Evolutionary conservation across 768 basidiomycete genomes (phyloP), one percentile per base, ranked within the genome.

Genomic region (Royoungia palumana): DNA sequence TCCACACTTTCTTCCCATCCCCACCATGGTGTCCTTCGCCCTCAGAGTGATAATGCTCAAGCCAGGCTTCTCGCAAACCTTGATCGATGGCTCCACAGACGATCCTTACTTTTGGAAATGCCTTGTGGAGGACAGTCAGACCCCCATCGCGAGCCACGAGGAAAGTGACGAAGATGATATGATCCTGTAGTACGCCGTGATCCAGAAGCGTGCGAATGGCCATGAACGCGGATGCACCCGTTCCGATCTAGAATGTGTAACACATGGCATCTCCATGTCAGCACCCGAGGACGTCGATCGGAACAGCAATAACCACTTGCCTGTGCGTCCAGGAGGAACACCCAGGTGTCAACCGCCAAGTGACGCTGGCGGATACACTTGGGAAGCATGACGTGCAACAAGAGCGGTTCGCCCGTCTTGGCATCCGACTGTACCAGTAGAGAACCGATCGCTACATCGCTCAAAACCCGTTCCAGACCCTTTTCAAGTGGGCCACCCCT

Each of bases 151-250:
- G 78, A 7, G 93, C 87, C 41, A 95, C 86, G 9, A 97, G 75
- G 70, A 95, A 92, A 0, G 92, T 86, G 13, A 94, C 81, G 61
- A 94, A 94, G 48, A 96, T 82, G 56, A 96, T 94, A 58, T 80
- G 83, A 51, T 87, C 82, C 65, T 93, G 81, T 47, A 66, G 78
- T 16, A 95, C 84, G 12, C 95, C 93, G 57, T 99, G 95, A 63
- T 99, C 95, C 16, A 98, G 77, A 10, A 97, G 72, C 11, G 95
- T 80, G 24, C 95, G 87, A 52, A 99, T 89, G 0, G 94, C 87
- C 95, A 98, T 97, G 66, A 97, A 89, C 17, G 86, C 85, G 4
- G 90, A 83, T 0, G 94, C 94, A 5, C 86, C 95, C 0, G 95
- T 97, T 6, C 91, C 93, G 64, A 98, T 92, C 85, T 95, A 43